phyloP scores from a whole-genome alignment of 2,329 filamentous ascomycete species.

The Juglanconis oblonga region DNA sequence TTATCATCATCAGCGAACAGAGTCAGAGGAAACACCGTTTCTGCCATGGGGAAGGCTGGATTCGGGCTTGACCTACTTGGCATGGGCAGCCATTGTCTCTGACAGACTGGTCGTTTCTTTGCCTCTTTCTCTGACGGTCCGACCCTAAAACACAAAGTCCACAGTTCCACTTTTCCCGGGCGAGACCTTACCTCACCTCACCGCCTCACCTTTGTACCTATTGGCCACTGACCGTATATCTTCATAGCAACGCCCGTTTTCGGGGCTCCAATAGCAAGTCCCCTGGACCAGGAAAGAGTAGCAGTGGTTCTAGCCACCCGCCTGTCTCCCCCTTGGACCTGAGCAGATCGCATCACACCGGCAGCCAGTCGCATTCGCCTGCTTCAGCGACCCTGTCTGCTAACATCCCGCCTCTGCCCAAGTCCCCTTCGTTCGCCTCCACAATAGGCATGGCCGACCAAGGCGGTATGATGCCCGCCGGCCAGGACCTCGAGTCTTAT shows the following conservation, averaged over 20 bases:
- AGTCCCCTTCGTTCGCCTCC: conserved; percentile 61
- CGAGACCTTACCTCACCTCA: background rate
- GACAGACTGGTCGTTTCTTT: background rate
- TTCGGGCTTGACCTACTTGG: background rate
- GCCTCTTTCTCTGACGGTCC: background rate
- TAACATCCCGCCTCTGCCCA: conserved; percentile 59
- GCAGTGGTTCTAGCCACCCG: conserved; percentile 39
- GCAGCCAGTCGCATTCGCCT: conserved; percentile 33
- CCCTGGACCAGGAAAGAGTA: conserved; percentile 51
- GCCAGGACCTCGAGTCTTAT: conserved; percentile 57
- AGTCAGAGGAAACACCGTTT: background rate
- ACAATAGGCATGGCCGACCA: conserved; percentile 68
- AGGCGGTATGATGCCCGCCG: conserved; percentile 43
- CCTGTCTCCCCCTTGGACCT: conserved; percentile 15
- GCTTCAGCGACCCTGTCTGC: conserved; percentile 49
- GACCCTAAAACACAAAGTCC: background rate
- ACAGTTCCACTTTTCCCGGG: conserved; percentile 7
- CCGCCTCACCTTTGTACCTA: conserved; percentile 3
- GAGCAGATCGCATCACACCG: conserved; percentile 43
- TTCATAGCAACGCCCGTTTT: conserved; percentile 54
- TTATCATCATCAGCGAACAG: background rate
- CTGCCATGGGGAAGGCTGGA: background rate
- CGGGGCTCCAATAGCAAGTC: conserved; percentile 53
- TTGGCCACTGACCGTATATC: conserved; percentile 12
- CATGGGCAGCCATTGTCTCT: background rate